A percentile compares a stretch with the other conserved stretches of the same genome.
Conservation (phyloP, 208 protist genomes). For the Trypanosoma cruzi region DNA sequence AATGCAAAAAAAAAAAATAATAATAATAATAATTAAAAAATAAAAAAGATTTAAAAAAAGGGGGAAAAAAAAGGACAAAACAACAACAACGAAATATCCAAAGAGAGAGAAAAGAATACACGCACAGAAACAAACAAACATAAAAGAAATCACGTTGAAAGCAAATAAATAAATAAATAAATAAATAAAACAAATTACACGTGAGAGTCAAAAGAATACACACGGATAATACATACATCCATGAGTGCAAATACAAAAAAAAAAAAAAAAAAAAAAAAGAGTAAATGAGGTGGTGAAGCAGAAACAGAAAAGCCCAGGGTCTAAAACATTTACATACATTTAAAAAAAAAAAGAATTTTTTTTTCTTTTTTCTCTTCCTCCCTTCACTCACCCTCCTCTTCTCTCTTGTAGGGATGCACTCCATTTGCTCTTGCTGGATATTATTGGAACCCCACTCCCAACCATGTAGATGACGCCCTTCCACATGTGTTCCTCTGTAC, state of each 20-base stretch:
- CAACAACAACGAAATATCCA: too few species aligned
- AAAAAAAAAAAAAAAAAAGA: background rate
- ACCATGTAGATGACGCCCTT: background rate
- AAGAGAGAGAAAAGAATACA: background rate
- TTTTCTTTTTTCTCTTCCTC: background rate
- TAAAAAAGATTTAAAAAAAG: too few species aligned
- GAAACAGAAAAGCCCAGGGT: background rate
- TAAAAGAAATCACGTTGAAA: background rate
- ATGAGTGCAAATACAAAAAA: too few species aligned
- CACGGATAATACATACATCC: too few species aligned
- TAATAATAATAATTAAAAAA: too few species aligned
- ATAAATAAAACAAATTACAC: background rate
- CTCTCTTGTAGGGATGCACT: background rate
- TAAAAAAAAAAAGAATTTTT: background rate
- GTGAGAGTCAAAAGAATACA: background rate
- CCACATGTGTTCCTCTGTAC: background rate
- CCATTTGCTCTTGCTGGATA: background rate
- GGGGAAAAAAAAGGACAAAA: background rate
- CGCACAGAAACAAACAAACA: background rate
- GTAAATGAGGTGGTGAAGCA: background rate
- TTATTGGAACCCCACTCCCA: background rate
- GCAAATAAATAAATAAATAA: background rate
- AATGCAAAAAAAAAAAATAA: too few species aligned
- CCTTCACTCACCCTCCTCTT: background rate
- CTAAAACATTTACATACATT: background rate